A percentile compares a stretch with the other conserved stretches of the same genome.
Evolutionary conservation across 208 protist species (phyloP).

Genomic region (Trypanosoma scelopori): DNA sequence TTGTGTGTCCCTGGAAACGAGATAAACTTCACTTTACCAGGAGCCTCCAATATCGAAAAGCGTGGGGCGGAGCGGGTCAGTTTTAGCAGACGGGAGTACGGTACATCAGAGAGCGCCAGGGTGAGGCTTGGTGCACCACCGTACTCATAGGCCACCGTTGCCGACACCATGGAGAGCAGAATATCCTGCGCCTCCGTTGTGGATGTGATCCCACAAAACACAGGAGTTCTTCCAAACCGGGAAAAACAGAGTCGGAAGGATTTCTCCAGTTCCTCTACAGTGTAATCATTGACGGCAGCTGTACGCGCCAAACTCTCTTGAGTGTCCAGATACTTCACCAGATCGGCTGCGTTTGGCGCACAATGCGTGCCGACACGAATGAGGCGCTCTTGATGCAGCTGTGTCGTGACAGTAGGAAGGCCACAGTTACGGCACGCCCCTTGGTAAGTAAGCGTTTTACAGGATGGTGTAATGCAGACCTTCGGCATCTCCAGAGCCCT

Average conservation of each 20-base stretch:
- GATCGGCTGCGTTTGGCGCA: conserved; percentile 33
- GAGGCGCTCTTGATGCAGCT: conserved; percentile 53
- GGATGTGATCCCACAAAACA: conserved; percentile 40
- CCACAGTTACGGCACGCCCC: conserved; percentile 48
- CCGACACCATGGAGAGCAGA: conserved; percentile 53
- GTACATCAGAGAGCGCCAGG: conserved; percentile 61
- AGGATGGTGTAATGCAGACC: conserved; percentile 50
- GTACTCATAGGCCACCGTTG: conserved; percentile 73
- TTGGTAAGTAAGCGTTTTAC: conserved; percentile 48
- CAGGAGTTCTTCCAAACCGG: conserved; percentile 46
- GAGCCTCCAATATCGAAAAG: conserved; percentile 71
- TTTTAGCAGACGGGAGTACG: conserved; percentile 63
- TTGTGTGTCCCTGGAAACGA: conserved; percentile 84
- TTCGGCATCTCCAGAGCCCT: conserved; percentile 57
- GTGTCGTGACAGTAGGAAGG: conserved; percentile 59
- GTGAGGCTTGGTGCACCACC: conserved; percentile 50
- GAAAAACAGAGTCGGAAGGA: conserved; percentile 52
- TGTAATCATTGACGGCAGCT: conserved; percentile 34
- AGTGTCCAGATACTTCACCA: conserved; percentile 44
- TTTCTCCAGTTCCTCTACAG: conserved; percentile 36
- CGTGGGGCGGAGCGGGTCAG: conserved; percentile 35
- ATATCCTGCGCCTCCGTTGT: conserved; percentile 42
- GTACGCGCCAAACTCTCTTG: conserved; percentile 35
- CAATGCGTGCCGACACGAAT: conserved; percentile 36
- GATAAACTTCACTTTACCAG: conserved; percentile 70